phyloP scores from a whole-genome alignment of 2,329 filamentous ascomycete genomes.

The Fusarium coffeatum region DNA sequence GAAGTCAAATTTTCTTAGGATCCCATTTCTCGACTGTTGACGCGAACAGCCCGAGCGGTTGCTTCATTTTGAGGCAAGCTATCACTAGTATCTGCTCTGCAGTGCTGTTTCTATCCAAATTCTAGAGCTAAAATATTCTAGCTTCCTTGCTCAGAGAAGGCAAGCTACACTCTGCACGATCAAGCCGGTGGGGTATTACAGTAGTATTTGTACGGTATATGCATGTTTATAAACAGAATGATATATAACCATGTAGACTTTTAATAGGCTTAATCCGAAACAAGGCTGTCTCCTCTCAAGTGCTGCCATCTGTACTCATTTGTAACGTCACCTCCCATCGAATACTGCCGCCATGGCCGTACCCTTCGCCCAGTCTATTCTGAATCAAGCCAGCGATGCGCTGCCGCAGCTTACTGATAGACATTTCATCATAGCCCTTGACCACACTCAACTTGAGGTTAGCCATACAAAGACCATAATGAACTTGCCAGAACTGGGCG shows the following conservation, averaged over 20 bases:
- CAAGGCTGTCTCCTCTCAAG: slow-evolving; percentile 28
- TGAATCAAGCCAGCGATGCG: slow-evolving; percentile 82
- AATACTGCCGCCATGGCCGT: slow-evolving; percentile 80
- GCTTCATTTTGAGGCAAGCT: too few species aligned
- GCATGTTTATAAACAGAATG: neutral
- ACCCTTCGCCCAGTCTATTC: slow-evolving; percentile 87
- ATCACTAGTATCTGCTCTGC: too few species aligned
- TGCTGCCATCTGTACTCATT: slow-evolving; percentile 61
- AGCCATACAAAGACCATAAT: slow-evolving; percentile 96
- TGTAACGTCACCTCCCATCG: slow-evolving; percentile 96
- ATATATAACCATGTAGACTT: neutral
- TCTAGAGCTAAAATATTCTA: too few species aligned
- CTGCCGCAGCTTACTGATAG: slow-evolving; percentile 77
- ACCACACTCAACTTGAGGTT: slow-evolving; percentile 84
- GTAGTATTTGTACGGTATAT: neutral
- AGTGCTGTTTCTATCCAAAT: too few species aligned
- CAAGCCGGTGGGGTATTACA: neutral
- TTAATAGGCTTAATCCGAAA: neutral
- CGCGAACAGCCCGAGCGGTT: too few species aligned
- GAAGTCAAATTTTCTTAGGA: too few species aligned
- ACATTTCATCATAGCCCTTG: slow-evolving; percentile 74
- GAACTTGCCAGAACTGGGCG: slow-evolving; percentile 97
- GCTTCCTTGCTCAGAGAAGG: too few species aligned
- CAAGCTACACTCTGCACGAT: neutral
- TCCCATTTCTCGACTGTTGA: too few species aligned